Base-by-base conservation (phyloP, 2,329 filamentous ascomycete genomes). In the Daldinia sp. region DNA sequence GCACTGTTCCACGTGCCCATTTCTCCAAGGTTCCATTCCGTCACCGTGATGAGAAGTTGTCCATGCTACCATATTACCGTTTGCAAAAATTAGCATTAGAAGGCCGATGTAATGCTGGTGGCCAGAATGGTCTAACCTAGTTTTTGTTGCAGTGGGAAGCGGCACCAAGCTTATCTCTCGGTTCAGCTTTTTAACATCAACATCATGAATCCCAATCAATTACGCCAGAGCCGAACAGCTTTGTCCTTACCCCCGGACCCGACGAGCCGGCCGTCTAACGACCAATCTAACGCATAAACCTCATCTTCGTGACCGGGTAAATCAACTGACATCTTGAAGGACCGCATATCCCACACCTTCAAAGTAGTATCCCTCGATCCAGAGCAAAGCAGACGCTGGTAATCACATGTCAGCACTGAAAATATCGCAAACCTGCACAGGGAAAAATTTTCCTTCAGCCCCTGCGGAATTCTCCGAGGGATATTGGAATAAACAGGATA, bases 241-340 rank as follows among this genome's bases (percentile, higher is more conserved):
- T 96, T 97, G 77, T 99, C 95, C 75, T 94, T 94, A 8, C 95
- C 95, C 56, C 94, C 95, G 76, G 93, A 97, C 15, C 89, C 93
- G 13, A 98, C 94, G 70, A 89, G 89, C 70, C 92, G 86, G 7
- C 95, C 95, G 75, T 97, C 94, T 0, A 93, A 90, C 70, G 91
- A 94, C 95, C 94, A 98, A 76, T 98, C 94, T 10, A 97, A 89
- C 0, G 94, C 93, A 77, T 94, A 97, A 0, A 97, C 94, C 76
- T 97, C 92, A 72, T 97, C 94, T 75, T 92, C 87, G 76, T 98
- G 94, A 0, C 94, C 93, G 0, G 94, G 93, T 45, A 98, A 81
- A 79, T 97, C 94, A 48, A 81, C 80, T 2, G 88, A 86, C 61
- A 99, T 79, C 78, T 96, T 97, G 51, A 90, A 91, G 1, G 90